Conservation (phyloP, 495 filamentous ascomycete species). For the Stereocaulon alpinum region DNA sequence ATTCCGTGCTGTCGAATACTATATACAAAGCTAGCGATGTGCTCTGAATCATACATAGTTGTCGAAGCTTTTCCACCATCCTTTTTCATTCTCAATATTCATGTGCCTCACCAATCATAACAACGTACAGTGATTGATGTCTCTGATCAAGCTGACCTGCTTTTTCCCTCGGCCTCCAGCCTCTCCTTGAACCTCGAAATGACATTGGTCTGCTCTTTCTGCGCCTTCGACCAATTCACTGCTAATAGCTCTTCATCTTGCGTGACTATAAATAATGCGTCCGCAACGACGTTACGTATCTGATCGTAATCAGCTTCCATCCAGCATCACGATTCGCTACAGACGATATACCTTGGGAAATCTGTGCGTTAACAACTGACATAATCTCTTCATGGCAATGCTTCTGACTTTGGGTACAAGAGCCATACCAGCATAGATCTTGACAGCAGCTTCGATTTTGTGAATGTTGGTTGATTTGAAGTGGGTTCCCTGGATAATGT, state of each 20-base stretch:
- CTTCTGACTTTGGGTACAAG: constrained; percentile 28
- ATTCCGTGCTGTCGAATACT: too few species aligned
- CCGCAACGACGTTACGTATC: constrained; percentile 32
- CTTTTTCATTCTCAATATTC: background rate
- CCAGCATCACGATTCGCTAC: too few species aligned
- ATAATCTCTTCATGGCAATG: constrained; percentile 46
- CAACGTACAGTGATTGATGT: background rate
- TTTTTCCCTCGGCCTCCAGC: background rate
- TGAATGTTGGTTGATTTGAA: constrained; percentile 70
- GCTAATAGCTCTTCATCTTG: constrained; percentile 19
- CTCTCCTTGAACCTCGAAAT: background rate
- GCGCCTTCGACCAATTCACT: constrained; percentile 19
- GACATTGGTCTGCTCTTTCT: constrained; percentile 1
- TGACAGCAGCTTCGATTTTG: constrained; percentile 67
- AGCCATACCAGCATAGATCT: constrained; percentile 61
- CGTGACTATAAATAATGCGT: constrained; percentile 30
- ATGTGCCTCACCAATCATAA: too few species aligned
- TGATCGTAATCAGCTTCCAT: constrained; percentile 3
- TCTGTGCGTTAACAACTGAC: constrained; percentile 50
- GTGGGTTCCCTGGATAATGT: constrained; percentile 62
- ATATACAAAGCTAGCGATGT: too few species aligned
- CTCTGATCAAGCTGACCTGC: background rate
- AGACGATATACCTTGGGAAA: constrained; percentile 43
- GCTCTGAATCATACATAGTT: too few species aligned
- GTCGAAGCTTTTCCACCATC: background rate